Evolutionary conservation across 371 early-diverging fungal genomes (phyloP).

Genomic region (Apophysomyces variabilis): DNA sequence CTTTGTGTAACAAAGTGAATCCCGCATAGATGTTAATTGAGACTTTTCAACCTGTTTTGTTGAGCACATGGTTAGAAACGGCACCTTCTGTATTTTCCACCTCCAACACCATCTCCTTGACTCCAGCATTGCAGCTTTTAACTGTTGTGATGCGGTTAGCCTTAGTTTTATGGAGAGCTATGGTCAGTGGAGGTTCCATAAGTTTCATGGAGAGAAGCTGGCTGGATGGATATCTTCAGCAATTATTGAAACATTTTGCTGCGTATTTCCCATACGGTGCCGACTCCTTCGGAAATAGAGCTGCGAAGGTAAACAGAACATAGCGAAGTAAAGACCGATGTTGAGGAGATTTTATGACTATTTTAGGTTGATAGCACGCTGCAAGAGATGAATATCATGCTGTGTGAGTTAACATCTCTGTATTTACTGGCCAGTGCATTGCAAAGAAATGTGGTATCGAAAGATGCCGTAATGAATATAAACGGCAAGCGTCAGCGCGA

Average conservation of each 20-base stretch:
- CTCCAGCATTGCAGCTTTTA: conserved; percentile 55
- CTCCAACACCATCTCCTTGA: conserved; percentile 34
- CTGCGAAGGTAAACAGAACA: conserved; percentile 45
- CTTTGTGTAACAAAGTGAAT: background rate
- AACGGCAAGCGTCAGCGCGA: conserved; percentile 18
- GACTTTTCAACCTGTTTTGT: conserved; percentile 65
- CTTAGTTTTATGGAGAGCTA: conserved; percentile 69
- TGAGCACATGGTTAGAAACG: conserved; percentile 76
- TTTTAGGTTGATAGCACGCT: conserved; percentile 56
- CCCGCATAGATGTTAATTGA: conserved; percentile 43
- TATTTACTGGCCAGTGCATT: conserved; percentile 53
- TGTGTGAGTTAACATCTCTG: conserved; percentile 71
- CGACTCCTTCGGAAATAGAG: conserved; percentile 50
- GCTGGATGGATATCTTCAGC: conserved; percentile 53
- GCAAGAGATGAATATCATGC: conserved; percentile 71
- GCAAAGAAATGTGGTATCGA: conserved; percentile 14
- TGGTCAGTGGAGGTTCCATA: conserved; percentile 39
- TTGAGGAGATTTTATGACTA: background rate
- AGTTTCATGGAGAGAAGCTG: conserved; percentile 31
- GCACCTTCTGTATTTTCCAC: conserved; percentile 68
- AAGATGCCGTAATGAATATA: conserved; percentile 23
- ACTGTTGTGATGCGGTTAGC: conserved; percentile 60
- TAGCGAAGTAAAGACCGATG: background rate
- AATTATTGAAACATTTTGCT: conserved; percentile 65
- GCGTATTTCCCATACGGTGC: conserved; percentile 79